A percentile compares a stretch with the other conserved stretches of the same genome.
phyloP scores from a whole-genome alignment of 768 basidiomycete species.

The Chalciporus pseudorubinellus region DNA sequence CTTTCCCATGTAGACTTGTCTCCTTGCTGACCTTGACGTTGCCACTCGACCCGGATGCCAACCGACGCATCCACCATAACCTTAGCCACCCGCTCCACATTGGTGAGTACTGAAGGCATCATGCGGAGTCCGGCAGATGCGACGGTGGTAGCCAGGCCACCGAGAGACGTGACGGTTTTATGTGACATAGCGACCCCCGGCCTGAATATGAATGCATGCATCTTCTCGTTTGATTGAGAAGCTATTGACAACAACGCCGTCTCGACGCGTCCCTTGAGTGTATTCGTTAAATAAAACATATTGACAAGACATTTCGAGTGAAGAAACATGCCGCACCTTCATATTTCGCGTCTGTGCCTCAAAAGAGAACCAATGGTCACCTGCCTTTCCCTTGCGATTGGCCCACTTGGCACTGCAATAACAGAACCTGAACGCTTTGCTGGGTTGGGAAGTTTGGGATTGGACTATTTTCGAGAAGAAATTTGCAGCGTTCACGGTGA shows the following conservation, averaged over 20 bases:
- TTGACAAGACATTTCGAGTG: neutral
- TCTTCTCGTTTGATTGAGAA: slow-evolving; percentile 8
- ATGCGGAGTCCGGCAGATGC: slow-evolving; percentile 18
- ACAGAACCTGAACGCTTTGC: slow-evolving; percentile 22
- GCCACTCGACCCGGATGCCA: slow-evolving; percentile 28
- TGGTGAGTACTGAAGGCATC: slow-evolving; percentile 23
- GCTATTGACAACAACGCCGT: slow-evolving; percentile 12
- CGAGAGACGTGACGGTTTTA: slow-evolving; percentile 10
- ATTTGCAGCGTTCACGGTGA: slow-evolving; percentile 21
- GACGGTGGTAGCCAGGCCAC: slow-evolving; percentile 17
- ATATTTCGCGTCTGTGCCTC: slow-evolving; percentile 23
- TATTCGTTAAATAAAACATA: no score
- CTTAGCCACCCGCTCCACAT: slow-evolving; percentile 18
- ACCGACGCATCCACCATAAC: slow-evolving; percentile 28
- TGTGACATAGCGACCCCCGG: slow-evolving; percentile 17
- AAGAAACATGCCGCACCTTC: slow-evolving; percentile 20
- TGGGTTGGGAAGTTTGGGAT: neutral
- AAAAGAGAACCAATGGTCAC: slow-evolving; percentile 11
- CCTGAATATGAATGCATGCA: slow-evolving; percentile 21
- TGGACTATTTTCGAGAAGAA: slow-evolving; percentile 22
- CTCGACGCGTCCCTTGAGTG: slow-evolving; percentile 24
- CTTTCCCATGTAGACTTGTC: slow-evolving; percentile 28
- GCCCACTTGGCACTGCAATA: slow-evolving; percentile 28
- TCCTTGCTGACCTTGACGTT: slow-evolving; percentile 12
- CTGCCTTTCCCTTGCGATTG: slow-evolving; percentile 13